Evolutionary conservation across 805 yeast genomes (phyloP), one percentile per base, ranked within the genome.

Genomic region (Lipomyces yamanashiensis): DNA sequence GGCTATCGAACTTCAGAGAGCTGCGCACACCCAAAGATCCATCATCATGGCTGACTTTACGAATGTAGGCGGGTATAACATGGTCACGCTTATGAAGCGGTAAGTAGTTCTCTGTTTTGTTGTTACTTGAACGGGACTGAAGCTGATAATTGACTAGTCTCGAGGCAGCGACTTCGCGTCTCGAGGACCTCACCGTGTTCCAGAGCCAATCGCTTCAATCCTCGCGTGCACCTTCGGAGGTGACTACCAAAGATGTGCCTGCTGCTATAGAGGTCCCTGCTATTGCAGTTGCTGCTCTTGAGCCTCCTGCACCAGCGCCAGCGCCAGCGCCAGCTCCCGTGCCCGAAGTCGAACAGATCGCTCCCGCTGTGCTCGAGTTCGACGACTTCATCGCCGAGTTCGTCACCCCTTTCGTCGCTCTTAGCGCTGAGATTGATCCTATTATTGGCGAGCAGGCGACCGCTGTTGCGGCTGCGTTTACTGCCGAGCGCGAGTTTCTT

Each of bases 81-180:
- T 92, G 67, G 89, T 89, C 49, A 92, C 96, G 52, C 82, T 92
- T 60, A 78, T 87, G 77, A 87, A 87, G 76, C 80, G 88, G 83
- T 81, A 75, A 54, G 83, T 74, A 8, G 17, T 44, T 15, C 13
- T 47, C 13, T 12, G 28, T 13, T 8, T 15, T 45, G 15, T 6
- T 23, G 34, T 49, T 13, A 4, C 17, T 8, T 15, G 7, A 15
- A 19, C 37, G 48, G 33, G 37, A 15, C 23, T 34, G 13, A 7
- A 23, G 21, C 52, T 37, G 41, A 41, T 33, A 41, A 39, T 43
- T 39, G 21, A 23, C 13, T 28, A 83, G 96, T 69, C 84, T 92
- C 71, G 98, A 92, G 76, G 93, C 96, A 15, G 97, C 97, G 41
- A 90, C 98, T 9, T 87, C 96, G 6, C 85, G 98, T 54, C 84